Percentiles rank a stretch among this genome's conserved stretches.
Evolutionary conservation across 2,329 filamentous ascomycete species (phyloP).

Genomic region (Dothistroma pini): DNA sequence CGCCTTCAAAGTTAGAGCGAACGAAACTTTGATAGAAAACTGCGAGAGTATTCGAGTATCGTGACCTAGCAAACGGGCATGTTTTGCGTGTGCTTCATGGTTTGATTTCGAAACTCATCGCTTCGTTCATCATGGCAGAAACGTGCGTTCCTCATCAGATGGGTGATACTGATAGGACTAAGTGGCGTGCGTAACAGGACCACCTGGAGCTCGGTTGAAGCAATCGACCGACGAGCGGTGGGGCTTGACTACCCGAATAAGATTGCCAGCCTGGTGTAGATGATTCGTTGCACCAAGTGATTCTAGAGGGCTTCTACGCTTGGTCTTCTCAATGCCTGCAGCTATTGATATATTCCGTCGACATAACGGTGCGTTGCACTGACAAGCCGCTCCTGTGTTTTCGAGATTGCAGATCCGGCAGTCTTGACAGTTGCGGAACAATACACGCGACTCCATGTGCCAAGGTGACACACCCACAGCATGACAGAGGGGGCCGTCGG

Average conservation of each 20-base stretch:
- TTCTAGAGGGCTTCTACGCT: background rate
- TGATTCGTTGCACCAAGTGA: background rate
- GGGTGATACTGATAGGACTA: background rate
- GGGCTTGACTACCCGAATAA: background rate
- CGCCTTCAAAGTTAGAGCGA: too few species aligned
- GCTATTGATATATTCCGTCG: background rate
- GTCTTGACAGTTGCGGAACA: background rate
- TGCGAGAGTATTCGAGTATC: too few species aligned
- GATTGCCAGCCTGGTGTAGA: background rate
- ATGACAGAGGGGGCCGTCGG: background rate
- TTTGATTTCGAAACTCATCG: too few species aligned
- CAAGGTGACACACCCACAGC: slow-evolving; percentile 4
- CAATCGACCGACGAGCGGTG: background rate
- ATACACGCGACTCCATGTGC: slow-evolving; percentile 7
- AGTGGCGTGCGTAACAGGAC: background rate
- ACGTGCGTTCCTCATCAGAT: too few species aligned
- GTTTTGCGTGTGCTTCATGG: too few species aligned
- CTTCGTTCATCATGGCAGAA: too few species aligned
- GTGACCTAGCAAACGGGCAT: too few species aligned
- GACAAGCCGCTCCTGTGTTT: background rate
- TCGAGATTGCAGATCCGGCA: slow-evolving; percentile 6
- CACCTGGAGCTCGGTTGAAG: background rate
- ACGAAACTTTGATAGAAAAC: too few species aligned
- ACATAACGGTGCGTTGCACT: slow-evolving; percentile 1
- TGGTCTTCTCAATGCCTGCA: slow-evolving; percentile 1